A percentile compares a stretch with the other conserved stretches of the same genome.
Conservation (phyloP, 371 early-diverging fungal genomes). For the Mucor saturninus region DNA sequence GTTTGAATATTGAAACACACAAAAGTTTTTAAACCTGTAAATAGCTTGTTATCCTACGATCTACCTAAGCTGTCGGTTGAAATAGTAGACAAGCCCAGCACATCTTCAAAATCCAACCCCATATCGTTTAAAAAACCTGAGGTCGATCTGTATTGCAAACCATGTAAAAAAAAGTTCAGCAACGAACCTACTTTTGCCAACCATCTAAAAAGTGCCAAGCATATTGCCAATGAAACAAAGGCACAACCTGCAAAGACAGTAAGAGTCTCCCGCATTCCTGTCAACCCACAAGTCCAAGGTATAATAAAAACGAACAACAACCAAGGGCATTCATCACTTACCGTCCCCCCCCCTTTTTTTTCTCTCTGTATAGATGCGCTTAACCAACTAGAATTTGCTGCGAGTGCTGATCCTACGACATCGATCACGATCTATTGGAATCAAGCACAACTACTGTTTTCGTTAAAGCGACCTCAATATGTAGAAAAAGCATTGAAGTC, state of each 20-base stretch:
- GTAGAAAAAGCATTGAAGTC: conserved; percentile 23
- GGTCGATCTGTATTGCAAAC: conserved; percentile 42
- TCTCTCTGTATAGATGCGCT: conserved; percentile 15
- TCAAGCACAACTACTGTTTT: conserved; percentile 33
- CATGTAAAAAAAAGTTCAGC: conserved; percentile 52
- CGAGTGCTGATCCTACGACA: conserved; percentile 16
- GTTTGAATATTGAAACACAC: not conserved
- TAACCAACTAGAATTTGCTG: conserved; percentile 11
- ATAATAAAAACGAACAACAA: not conserved
- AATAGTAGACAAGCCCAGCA: not conserved
- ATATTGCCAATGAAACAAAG: conserved; percentile 46
- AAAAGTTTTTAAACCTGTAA: conserved; percentile 22
- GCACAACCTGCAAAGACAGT: conserved; percentile 4
- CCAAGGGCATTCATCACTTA: not conserved
- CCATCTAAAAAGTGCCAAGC: conserved; percentile 53
- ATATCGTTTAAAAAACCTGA: conserved; percentile 2
- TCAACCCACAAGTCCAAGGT: conserved; percentile 29
- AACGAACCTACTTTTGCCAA: conserved; percentile 41
- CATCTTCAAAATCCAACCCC: conserved; percentile 4
- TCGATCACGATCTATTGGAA: conserved; percentile 31
- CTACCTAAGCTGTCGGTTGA: conserved; percentile 7
- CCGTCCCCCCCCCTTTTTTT: too few relatives aligned
- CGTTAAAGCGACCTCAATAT: conserved; percentile 28
- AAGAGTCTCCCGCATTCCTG: not conserved
- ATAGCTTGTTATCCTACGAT: conserved; percentile 14